Conservation (phyloP, 805 yeast species). For the Candida anglica region DNA sequence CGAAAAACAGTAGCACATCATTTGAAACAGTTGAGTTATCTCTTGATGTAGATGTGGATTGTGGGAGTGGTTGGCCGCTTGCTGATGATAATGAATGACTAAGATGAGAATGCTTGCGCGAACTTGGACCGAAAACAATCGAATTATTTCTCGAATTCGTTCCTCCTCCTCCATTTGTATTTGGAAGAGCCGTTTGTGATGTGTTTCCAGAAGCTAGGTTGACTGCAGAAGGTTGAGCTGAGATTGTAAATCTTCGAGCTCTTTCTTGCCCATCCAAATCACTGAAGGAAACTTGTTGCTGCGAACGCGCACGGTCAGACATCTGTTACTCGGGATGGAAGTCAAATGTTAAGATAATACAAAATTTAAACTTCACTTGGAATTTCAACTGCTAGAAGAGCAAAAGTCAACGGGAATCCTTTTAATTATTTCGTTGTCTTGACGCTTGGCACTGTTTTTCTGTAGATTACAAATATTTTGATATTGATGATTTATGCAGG, state of each 20-base stretch:
- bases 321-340: no score
- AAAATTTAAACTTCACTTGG: no score
- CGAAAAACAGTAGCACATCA: conserved; percentile 3
- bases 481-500: no score
- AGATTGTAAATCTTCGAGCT: conserved; percentile 37
- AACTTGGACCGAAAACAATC: conserved; percentile 14
- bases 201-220: conserved; percentile 18
- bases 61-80: not conserved
- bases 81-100: no score
- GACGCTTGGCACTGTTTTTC: no score
- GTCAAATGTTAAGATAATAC: no score
- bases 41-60: conserved; percentile 2
- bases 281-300: conserved; percentile 29
- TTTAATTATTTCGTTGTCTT: no score
- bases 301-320: conserved; percentile 5
- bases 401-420: not conserved
- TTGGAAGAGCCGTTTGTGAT: no score
- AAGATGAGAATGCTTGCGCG: no score
- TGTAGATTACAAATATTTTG: no score
- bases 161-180: no score
- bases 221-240: conserved; percentile 39
- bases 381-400: conserved; percentile 7
- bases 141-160: no score
- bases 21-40: conserved; percentile 4
- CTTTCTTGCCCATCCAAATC: conserved; percentile 33